Evolutionary conservation across 2,329 filamentous ascomycete genomes (phyloP), one percentile per base, ranked within the genome.

Genomic region (Diaporthe ilicicola): DNA sequence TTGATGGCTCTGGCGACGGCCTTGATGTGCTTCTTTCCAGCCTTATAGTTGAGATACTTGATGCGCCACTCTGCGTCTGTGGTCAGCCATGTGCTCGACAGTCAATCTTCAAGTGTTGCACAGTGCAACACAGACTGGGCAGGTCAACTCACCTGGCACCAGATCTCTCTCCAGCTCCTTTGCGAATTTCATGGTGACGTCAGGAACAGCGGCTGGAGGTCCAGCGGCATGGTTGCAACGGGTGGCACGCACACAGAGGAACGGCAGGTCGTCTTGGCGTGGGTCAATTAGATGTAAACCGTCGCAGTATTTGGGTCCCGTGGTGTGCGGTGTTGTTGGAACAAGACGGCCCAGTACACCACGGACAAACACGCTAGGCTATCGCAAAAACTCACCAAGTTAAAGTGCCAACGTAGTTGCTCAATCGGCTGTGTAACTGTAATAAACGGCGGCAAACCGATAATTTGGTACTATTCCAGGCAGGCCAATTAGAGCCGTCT

Each of bases 11-110:
- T 89, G 29, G 87, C 83, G 66, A 98, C 91, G 70, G 90, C 91
- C 82, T 98, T 98, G 81, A 98, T 87, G 79, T 94, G 92, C 84
- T 98, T 98, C 84, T 98, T 98, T 72, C 94, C 95, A 70, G 91
- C 91, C 87, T 97, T 97, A 86, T 98, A 98, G 82, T 98, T 90
- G 76, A 98, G 88, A 81, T 98, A 98, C 82, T 97, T 97, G 80
- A 91, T 89, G 77, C 93, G 90, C 95, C 95, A 98, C 89, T 98
- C 90, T 91, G 75, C 24, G 10, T 51, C 27, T n/a, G 17, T n/a
- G 34, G 70, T 67, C 69, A 65, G 37, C 27, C 42, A 51, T 15
- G 24, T 12, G 12, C 44, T 64, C 22, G 46, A 42, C 37, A 53
- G 37, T 32, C 46, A 22, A 42, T 39, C 19, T 19, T 37, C 37